These are phyloP conservation scores for Diaporthe sp. DNA, from an alignment of 2,329 filamentous ascomycete species.

Conservation along the genomic window DNA sequence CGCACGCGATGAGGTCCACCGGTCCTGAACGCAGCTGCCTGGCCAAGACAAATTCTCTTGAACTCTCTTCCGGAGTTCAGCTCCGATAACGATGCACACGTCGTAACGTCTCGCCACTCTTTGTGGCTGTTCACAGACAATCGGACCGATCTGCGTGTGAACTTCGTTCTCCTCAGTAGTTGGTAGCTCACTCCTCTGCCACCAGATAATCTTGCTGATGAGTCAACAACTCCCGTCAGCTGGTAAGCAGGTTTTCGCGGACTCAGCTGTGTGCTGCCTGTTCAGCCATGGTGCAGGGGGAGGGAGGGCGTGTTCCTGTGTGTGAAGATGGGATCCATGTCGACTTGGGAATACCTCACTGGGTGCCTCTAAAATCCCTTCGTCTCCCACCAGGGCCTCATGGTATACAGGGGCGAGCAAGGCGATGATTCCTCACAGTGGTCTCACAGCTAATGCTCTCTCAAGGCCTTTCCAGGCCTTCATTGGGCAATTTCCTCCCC, in stretches of 20 bases:
- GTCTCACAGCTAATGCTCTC: background rate
- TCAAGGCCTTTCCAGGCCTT: background rate
- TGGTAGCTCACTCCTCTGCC: background rate
- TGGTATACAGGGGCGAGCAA: no score
- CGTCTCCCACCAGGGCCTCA: no score
- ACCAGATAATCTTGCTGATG: background rate
- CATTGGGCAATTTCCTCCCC: background rate
- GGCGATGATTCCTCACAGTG: background rate
- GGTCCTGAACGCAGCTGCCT: background rate
- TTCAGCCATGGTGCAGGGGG: background rate
- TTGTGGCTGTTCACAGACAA: background rate
- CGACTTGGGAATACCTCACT: background rate
- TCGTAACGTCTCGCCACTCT: background rate
- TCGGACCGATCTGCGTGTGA: background rate
- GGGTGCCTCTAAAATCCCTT: background rate
- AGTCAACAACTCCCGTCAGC: background rate
- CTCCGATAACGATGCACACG: background rate
- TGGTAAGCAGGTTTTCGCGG: no score
- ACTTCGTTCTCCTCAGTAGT: background rate
- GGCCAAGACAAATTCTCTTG: background rate
- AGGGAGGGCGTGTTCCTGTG: background rate
- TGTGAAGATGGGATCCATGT: background rate
- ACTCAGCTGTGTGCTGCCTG: background rate
- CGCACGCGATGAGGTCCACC: no score
- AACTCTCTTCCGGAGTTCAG: background rate